Percentiles rank a stretch among this genome's conserved stretches.
These are phyloP conservation scores for Ceratocystis ficicola DNA, from an alignment of 2,329 filamentous ascomycete genomes.

Conservation along the genomic window DNA sequence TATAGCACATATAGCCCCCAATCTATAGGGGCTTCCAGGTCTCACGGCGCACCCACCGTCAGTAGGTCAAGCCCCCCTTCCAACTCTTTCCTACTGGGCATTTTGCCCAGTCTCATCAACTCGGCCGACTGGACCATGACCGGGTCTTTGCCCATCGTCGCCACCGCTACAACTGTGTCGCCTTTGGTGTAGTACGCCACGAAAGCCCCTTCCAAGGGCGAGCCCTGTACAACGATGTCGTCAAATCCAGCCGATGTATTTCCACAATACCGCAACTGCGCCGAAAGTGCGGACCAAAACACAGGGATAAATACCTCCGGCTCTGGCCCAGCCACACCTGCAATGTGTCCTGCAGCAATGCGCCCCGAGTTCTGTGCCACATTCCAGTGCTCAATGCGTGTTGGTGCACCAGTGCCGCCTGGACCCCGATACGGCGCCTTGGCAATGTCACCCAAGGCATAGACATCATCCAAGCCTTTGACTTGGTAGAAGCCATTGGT, in stretches of 20 bases:
- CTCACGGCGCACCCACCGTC: constrained; percentile 23
- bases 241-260: constrained; percentile 74
- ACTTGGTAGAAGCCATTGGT: constrained; percentile 73
- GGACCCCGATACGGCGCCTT: constrained; percentile 90
- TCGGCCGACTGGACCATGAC: constrained; percentile 71
- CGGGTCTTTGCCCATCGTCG: constrained; percentile 82
- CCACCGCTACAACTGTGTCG: constrained; percentile 78
- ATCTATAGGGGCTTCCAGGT: background rate
- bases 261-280: constrained; percentile 86
- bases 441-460: constrained; percentile 88
- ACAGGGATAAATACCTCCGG: constrained; percentile 64
- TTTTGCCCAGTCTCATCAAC: constrained; percentile 69
- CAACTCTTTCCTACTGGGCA: constrained; percentile 71
- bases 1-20: too few species aligned
- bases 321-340: constrained; percentile 48
- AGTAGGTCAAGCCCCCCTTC: constrained; percentile 47
- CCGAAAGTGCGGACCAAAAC: constrained; percentile 90
- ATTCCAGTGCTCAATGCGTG: constrained; percentile 96
- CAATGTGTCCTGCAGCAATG: constrained; percentile 64
- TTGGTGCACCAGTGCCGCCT: constrained; percentile 57
- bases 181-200: constrained; percentile 80
- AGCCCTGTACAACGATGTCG: constrained; percentile 67
- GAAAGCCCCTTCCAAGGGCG: constrained; percentile 67
- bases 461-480: constrained; percentile 66
- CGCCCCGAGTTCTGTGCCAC: constrained; percentile 90